Evolutionary conservation across 1,284 basidiomycete genomes (phyloP).

Genomic region (Phlebopus sp.): DNA sequence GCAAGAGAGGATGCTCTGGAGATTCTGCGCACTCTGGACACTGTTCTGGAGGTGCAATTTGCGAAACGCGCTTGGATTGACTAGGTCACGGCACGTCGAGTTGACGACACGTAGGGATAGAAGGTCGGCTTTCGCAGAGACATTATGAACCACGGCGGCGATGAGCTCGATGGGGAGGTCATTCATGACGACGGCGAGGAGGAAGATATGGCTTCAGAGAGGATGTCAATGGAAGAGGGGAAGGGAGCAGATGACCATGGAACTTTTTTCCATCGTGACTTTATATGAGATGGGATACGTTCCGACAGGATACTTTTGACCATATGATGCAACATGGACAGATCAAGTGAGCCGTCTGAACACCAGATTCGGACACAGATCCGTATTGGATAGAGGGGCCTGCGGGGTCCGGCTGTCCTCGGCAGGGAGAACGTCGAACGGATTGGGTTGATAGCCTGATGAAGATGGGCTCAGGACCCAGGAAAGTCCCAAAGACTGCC

Average conservation of each 20-base stretch:
- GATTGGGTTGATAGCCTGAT: not conserved
- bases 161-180: constrained; percentile 29
- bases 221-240: not conserved
- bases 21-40: constrained; percentile 26
- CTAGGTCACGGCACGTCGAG: constrained; percentile 20
- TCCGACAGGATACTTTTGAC: not conserved
- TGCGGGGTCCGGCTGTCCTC: not conserved
- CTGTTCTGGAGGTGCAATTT: constrained; percentile 23
- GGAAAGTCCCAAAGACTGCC: not conserved
- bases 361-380: not conserved
- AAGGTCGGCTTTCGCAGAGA: constrained; percentile 25
- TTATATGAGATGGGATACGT: constrained; percentile 12
- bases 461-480: not conserved
- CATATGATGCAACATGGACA: not conserved
- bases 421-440: not conserved
- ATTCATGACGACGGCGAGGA: constrained; percentile 16
- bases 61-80: constrained; percentile 24
- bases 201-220: not conserved
- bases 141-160: constrained; percentile 19
- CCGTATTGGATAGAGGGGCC: not conserved
- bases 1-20: constrained; percentile 19
- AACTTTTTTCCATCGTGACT: constrained; percentile 1
- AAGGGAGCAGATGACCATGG: no score
- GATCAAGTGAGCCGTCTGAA: not conserved
- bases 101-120: constrained; percentile 30